These are phyloP conservation scores for Penicillium cosmopolitanum DNA, from an alignment of 495 filamentous ascomycete genomes.

Conservation along the genomic window DNA sequence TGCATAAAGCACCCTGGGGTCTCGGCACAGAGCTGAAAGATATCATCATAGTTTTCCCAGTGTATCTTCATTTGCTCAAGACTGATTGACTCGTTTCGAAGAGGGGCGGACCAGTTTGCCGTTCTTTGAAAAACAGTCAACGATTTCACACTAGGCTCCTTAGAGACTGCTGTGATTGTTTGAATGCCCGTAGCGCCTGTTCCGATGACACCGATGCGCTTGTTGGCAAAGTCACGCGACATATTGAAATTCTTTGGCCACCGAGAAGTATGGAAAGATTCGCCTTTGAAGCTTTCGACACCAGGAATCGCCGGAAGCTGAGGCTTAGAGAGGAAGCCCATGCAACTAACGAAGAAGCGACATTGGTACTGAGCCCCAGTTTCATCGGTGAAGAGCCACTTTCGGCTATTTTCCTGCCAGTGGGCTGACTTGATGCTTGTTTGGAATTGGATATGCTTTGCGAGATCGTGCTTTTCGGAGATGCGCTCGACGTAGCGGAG, in stretches of 20 bases:
- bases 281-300: conserved; percentile 30
- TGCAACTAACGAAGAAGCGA: conserved; percentile 26
- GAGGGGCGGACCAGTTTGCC: conserved; percentile 45
- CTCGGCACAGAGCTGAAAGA: conserved; percentile 45
- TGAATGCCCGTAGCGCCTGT: conserved; percentile 57
- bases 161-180: conserved; percentile 32
- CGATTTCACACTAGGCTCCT: conserved; percentile 23
- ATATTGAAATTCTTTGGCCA: conserved; percentile 47
- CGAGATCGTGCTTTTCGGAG: conserved; percentile 25
- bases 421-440: conserved; percentile 24
- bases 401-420: conserved; percentile 23
- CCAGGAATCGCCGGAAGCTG: conserved; percentile 36
- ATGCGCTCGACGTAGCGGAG: conserved; percentile 35
- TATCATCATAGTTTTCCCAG: conserved; percentile 43
- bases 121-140: conserved; percentile 54
- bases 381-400: conserved; percentile 23
- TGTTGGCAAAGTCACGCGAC: conserved; percentile 31
- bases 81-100: conserved; percentile 48
- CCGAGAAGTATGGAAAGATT: conserved; percentile 43
- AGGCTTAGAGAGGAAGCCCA: conserved; percentile 27
- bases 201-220: conserved; percentile 54
- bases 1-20: conserved; percentile 52
- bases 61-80: conserved; percentile 47
- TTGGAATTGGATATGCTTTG: conserved; percentile 32
- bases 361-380: conserved; percentile 13